Base-by-base conservation (phyloP, 2,329 filamentous ascomycete genomes). In the Xylariaceae sp. region DNA sequence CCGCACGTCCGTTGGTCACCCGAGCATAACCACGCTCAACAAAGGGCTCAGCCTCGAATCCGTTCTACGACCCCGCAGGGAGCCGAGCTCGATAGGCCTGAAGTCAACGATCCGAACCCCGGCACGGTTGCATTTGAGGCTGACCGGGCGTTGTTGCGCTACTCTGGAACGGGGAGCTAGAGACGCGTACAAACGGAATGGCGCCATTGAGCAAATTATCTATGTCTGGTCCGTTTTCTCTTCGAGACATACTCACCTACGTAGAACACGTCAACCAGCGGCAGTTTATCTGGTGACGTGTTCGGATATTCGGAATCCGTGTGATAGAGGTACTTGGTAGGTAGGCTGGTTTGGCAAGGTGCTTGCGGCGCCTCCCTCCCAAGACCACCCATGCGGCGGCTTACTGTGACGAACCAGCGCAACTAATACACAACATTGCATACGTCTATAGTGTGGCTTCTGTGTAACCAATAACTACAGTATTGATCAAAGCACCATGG, bases 261-360 rank as follows among this genome's bases (percentile, higher is more conserved):
- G 48, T 40, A 16, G 16, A 56, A 29, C 44, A 52, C 40, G 50
- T 53, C 50, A 50, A 58, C 18, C 37, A 48, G 32, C 60, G 57
- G 57, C 52, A 48, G 60, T 62, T 56, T 58, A 60, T 62, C 56
- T 62, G 26, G 42, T 50, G 57, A 52, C 60, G 60, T 47, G 54
- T 44, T 62, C 60, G 60, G 60, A 29, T 62, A 44, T 12, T 26
- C 60, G 60, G 60, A 48, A 59, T 46, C 41, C 53, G 57, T 60
- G 20, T 37, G 32, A 4, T 16, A 37, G 5, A 37, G 14, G 41
- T 32, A 47, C 20, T 56, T 48, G 41, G 50, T 46, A 47, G 48
- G 32, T 42, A 48, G 45, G 20, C 26, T 48, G 40, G 20, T 48
- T 54, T 44, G 32, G 32, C 14, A 37, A 37, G 32, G 32, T 12